Base-by-base conservation (phyloP, 1,139 yeast species). In the Lodderomyces beijingensis region DNA sequence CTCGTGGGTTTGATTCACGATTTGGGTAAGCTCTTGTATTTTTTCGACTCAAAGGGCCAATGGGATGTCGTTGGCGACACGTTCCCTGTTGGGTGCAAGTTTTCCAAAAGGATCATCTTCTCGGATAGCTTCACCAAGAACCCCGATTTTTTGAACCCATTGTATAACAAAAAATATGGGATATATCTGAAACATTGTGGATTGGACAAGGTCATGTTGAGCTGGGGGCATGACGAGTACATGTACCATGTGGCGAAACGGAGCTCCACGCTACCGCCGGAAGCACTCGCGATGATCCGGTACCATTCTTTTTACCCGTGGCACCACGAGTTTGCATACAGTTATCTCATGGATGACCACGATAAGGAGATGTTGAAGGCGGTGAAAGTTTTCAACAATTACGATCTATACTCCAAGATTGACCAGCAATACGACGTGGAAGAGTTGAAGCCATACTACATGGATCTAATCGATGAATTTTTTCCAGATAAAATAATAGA, bases 61-160 rank as follows among this genome's bases (percentile, higher is more conserved):
- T 80, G 88, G 88, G 87, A 79, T 47, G 88, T 80, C n/a, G 88
- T 80, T 14, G 88, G 88, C 4, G 88, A 80, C 47, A 80, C 88
- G 0, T 80, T 80, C 48, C 85, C 87, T 0, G 85, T 80, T 18
- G 88, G 88, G 2, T 80, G 87, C 52, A 69, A 69, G 40, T 79
- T 70, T 45, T 78, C 76, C 50, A 70, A 69, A 37, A 66, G 72
- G 42, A 78, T 76, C 33, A 79, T 80, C 16, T 79, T 72, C 40
- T 70, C 79, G 26, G 80, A 77, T 23, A 75, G 72, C 42, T 80
- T 80, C 51, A 64, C 65, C 34, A 56, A 61, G 16, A 80, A 80
- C 49, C 81, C 83, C 1, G 88, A 80, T 50, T 62, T 64, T 34
- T 55, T 62, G 25, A 80, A 79, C 46, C 87, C 87, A 2, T 62